These are phyloP conservation scores for Fonsecaea multimorphosa DNA, from an alignment of 2,329 filamentous ascomycete species.

Conservation along the genomic window DNA sequence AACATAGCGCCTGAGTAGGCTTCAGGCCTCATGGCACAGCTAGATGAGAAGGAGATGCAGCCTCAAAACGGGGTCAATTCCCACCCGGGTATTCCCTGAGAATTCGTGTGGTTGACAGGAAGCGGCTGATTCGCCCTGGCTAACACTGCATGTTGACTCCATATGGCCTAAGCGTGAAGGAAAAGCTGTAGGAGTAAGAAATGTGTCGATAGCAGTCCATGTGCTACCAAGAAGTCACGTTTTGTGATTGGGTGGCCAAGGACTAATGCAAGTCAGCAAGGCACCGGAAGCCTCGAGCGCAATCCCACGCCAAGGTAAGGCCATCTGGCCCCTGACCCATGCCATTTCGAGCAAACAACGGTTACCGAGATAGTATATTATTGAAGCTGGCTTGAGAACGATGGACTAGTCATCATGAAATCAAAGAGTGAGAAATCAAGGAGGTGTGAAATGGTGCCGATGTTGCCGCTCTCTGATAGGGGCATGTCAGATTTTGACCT, in stretches of 20 bases:
- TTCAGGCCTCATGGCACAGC: background rate
- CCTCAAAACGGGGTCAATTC: background rate
- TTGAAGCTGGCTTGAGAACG: background rate
- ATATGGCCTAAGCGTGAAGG: background rate
- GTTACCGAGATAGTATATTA: background rate
- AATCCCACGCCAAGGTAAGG: conserved; percentile 1
- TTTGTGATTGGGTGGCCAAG: background rate
- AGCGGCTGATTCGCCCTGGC: background rate
- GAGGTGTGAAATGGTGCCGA: background rate
- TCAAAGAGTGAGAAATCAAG: background rate
- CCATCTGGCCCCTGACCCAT: background rate
- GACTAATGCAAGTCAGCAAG: conserved; percentile 6
- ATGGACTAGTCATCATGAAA: background rate
- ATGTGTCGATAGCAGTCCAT: background rate
- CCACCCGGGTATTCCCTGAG: background rate
- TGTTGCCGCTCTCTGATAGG: background rate
- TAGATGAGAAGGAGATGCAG: background rate
- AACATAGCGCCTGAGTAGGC: background rate
- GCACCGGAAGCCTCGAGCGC: background rate
- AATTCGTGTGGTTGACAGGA: background rate
- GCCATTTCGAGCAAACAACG: background rate
- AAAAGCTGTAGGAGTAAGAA: background rate
- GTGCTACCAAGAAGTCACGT: background rate
- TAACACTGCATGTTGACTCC: background rate
- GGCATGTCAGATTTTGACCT: background rate